phyloP scores from a whole-genome alignment of 257 asterid genomes.

The Penstemon barbatus region DNA sequence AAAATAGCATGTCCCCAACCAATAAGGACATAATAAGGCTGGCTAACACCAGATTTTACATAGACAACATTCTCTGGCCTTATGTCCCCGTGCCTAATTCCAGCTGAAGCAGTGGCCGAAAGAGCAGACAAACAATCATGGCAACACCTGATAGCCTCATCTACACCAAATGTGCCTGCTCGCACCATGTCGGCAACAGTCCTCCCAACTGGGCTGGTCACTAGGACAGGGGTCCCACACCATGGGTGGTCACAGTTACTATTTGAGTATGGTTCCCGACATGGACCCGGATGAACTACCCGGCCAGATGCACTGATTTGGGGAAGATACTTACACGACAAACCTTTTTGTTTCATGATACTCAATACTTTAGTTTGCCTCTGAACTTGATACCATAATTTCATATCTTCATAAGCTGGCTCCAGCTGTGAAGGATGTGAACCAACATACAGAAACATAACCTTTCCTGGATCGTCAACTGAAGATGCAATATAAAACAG shows the following conservation, averaged over 20 bases:
- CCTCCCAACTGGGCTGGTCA: slow-evolving; percentile 82
- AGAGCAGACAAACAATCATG: slow-evolving; percentile 93
- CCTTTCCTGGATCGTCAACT: slow-evolving; percentile 57
- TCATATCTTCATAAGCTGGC: slow-evolving; percentile 98
- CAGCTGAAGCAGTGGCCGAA: slow-evolving; percentile 63
- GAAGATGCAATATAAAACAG: slow-evolving; percentile 60
- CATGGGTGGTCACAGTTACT: slow-evolving; percentile 75
- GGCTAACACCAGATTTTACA: slow-evolving; percentile 55
- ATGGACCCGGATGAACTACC: slow-evolving; percentile 76
- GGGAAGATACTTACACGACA: slow-evolving; percentile 82
- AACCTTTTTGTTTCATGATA: slow-evolving; percentile 80
- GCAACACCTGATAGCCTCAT: slow-evolving; percentile 87
- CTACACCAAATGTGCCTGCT: slow-evolving; percentile 59
- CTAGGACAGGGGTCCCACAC: slow-evolving; percentile 85
- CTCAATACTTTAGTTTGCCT: slow-evolving; percentile 90
- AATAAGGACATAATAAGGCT: slow-evolving; percentile 60
- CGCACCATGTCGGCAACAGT: slow-evolving; percentile 75
- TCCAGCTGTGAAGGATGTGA: slow-evolving; percentile 92
- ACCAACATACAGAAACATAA: slow-evolving; percentile 70
- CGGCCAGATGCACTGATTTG: slow-evolving; percentile 76
- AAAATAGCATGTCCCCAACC: slow-evolving; percentile 99
- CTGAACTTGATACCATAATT: slow-evolving; percentile 93
- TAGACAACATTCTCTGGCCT: slow-evolving; percentile 81
- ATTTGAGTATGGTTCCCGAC: slow-evolving; percentile 57
- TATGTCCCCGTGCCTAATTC: slow-evolving; percentile 92